Base-by-base conservation (phyloP, 2,329 filamentous ascomycete species). In the Fusarium pseudonygamai region DNA sequence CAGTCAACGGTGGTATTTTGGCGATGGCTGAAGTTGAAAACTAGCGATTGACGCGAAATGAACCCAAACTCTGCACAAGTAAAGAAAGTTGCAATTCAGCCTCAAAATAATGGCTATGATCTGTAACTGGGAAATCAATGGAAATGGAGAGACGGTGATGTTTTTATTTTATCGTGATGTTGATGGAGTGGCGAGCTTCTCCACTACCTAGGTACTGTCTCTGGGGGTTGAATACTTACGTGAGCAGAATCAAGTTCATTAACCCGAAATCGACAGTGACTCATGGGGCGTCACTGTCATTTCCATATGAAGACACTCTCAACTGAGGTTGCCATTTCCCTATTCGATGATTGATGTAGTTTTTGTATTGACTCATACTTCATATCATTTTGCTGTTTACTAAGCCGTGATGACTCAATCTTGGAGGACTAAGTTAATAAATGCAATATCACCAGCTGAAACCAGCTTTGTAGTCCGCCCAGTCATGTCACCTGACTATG, bases 131-230 rank as follows among this genome's bases (percentile, higher is more conserved):
- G 16, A 12, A 42, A 43, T 34, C 24, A 30, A 28, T 34, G 20
- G 32, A 43, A 53, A 32, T 20, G 37, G 24, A 40, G 59, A 60
- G 42, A 58, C 50, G 55, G 42, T 32, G 46, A 47, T 74, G 67
- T 50, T 69, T 68, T 71, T 73, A 74, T 72, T 68, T 73, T 73
- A 74, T 73, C 63, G 63, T 72, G 24, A 60, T 73, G 45, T 57
- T 57, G 42, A 46, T 61, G 59, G 37, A 64, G 71, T 74, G 71
- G 63, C 71, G 52, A 72, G 62, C 63, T 71, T 60, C 71, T 56
- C 71, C 71, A 73, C 71, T 58, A 73, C n/a, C n/a, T n/a, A n/a
- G n/a, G n/a, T n/a, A n/a, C 71, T 58, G 39, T 32, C 55, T 58
- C 59, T 28, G 36, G 49, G 36, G 49, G 18, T 43, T 13, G 46